Conservation (phyloP, 1,284 basidiomycete species). For the Naganishia cerealis region DNA sequence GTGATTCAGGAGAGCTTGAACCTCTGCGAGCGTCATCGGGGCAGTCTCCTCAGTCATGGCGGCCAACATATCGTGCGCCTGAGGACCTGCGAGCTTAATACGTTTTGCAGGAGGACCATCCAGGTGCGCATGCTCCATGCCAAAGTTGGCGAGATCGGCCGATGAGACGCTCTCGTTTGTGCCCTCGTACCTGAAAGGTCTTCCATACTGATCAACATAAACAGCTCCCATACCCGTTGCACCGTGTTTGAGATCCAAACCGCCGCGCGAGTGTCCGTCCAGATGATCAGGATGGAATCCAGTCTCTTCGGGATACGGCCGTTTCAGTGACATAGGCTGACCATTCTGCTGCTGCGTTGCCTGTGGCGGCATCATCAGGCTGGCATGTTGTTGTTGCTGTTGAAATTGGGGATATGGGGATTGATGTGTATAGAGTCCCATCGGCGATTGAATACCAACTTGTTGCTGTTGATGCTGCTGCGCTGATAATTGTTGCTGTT, state of each 20-base stretch:
- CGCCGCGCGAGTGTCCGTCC: not conserved
- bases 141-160: constrained; percentile 5
- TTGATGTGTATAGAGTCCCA: constrained; percentile 25
- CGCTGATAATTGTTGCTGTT: not conserved
- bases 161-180: not conserved
- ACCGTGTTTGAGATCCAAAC: not conserved
- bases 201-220: constrained; percentile 32
- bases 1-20: constrained; percentile 12
- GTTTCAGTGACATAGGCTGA: constrained; percentile 32
- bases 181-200: constrained; percentile 19
- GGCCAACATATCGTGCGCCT: constrained; percentile 14
- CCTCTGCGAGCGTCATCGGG: constrained; percentile 26
- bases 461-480: constrained; percentile 23
- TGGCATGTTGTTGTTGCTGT: constrained; percentile 27
- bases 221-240: constrained; percentile 1
- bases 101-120: constrained; percentile 9
- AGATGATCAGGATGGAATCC: constrained; percentile 34
- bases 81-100: constrained; percentile 4
- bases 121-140: constrained; percentile 4
- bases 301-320: constrained; percentile 36
- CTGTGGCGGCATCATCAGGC: constrained; percentile 37
- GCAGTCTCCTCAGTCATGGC: constrained; percentile 18
- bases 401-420: constrained; percentile 17
- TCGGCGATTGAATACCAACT: constrained; percentile 17
- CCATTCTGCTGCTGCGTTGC: constrained; percentile 6